These are phyloP conservation scores for Talaromyces sp. DNA, from an alignment of 2,329 filamentous ascomycete genomes.

Conservation along the genomic window DNA sequence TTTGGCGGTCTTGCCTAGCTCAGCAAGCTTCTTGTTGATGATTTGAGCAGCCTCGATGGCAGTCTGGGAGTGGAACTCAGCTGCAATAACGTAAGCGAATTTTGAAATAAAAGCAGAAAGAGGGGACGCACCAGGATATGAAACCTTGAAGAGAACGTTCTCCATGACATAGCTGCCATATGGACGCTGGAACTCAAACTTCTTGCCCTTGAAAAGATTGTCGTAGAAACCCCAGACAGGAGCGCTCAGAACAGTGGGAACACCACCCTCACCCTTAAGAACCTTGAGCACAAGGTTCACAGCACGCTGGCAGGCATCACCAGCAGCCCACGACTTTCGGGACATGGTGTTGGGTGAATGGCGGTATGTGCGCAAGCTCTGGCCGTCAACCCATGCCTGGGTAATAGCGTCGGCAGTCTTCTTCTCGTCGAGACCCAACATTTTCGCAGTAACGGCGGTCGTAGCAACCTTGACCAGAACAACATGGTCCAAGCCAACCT, in stretches of 20 bases:
- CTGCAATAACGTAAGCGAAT: constrained; percentile 38
- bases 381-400: constrained; percentile 96
- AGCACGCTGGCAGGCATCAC: constrained; percentile 93
- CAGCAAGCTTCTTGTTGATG: constrained; percentile 76
- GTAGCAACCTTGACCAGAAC: constrained; percentile 97
- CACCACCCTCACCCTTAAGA: constrained; percentile 80
- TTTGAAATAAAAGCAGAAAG: background rate
- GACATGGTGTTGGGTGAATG: constrained; percentile 99
- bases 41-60: constrained; percentile 91
- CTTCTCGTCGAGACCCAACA: constrained; percentile 82
- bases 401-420: constrained; percentile 94
- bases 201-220: constrained; percentile 91
- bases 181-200: constrained; percentile 90
- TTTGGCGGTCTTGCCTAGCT: constrained; percentile 80
- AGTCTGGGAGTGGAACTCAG: constrained; percentile 98
- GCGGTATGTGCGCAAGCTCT: constrained; percentile 92
- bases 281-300: constrained; percentile 91
- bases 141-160: constrained; percentile 99
- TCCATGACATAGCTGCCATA: constrained; percentile 99
- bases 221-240: constrained; percentile 98
- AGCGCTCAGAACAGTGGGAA: constrained; percentile 88
- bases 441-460: constrained; percentile 87
- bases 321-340: constrained; percentile 97
- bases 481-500: constrained; percentile 95
- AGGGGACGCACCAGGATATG: constrained; percentile 70